Base-by-base conservation (phyloP, 148 eudicot species). In the Tetragonia tetragonoides region DNA sequence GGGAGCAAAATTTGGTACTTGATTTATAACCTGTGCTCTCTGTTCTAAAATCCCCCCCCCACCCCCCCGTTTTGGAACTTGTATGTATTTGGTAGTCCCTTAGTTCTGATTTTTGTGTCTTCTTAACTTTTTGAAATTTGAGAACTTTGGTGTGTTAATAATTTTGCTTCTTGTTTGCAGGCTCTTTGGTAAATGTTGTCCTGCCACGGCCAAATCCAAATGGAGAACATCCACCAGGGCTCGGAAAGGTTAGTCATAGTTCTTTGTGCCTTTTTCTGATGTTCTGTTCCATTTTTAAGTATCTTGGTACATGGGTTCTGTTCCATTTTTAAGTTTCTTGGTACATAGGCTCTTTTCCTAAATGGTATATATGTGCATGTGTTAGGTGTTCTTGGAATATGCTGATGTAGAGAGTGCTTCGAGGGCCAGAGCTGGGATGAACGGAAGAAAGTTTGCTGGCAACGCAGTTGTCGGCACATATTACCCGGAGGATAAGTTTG, bases 311-410 rank as follows among this genome's bases (percentile, higher is more conserved):
- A 14, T 63, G 49, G 28, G 23, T 7, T 24, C 77, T 62, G 68
- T 3, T 42, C 41, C 28, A 66, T 1, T 20, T 66, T 18, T 11
- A 9, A 56, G 53, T 8, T 37, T 46, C 10, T 37, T 28, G 39
- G 56, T 49, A 61, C 18, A 49, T 9, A 6, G 6, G 51, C 24
- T 60, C 3, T 37, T 10, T 42, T n/a, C 2, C 2, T 39, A 14
- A 16, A 24, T 6, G 16, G 54, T n/a, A 21, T 40, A 16, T 10
- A 4, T 40, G 40, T 73, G 37, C 15, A 23, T 38, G 41, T 15
- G 44, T 70, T 57, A 95, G 99, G 99, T 95, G 77, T 95, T 93
- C 82, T 53, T 95, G 92, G 99, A 93, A 82, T 95, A 90, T 72
- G 85, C 68, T 0, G 98, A 93, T 73, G 66, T 82, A 41, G 95